Evolutionary conservation across 140 eudicot genomes (phyloP).

Genomic region (Oenanthe javanica): DNA sequence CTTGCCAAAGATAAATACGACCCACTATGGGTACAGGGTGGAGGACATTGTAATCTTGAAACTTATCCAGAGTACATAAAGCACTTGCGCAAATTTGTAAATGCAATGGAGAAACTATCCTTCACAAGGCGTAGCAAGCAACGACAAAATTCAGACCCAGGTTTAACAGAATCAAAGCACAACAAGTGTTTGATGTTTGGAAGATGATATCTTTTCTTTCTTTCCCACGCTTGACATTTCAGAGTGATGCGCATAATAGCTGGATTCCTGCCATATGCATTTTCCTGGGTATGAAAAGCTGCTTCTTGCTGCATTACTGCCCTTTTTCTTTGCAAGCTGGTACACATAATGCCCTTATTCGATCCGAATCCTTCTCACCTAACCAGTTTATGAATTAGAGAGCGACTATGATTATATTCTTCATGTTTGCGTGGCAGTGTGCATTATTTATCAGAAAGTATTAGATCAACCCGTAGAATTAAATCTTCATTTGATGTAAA

Average conservation of each 20-base stretch:
- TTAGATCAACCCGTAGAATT: not conserved
- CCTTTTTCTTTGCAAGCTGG: not conserved
- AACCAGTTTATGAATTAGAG: not conserved
- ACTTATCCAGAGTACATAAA: conserved; percentile 87
- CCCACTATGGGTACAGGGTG: conserved; percentile 93
- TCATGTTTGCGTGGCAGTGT: conserved; percentile 8
- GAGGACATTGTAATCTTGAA: conserved; percentile 93
- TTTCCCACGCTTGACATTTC: not conserved
- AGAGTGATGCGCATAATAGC: conserved; percentile 7
- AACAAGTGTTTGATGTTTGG: conserved; percentile 56
- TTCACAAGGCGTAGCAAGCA: conserved; percentile 39
- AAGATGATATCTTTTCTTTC: conserved; percentile 15
- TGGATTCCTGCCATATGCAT: conserved; percentile 1
- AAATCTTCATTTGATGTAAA: conserved; percentile 15
- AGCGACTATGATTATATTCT: not conserved
- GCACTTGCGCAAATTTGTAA: conserved; percentile 69
- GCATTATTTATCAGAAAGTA: not conserved
- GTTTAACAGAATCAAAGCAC: conserved; percentile 50
- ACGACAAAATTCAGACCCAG: conserved; percentile 26
- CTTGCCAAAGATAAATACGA: conserved; percentile 83
- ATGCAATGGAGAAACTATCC: conserved; percentile 77
- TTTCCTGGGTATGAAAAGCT: not conserved
- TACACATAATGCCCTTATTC: not conserved
- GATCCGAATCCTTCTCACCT: conserved; percentile 10
- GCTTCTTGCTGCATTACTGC: conserved; percentile 2